Percentiles rank a stretch among this genome's conserved stretches.
These are phyloP conservation scores for Mucor mucedo DNA, from an alignment of 371 early-diverging fungal species.

Conservation along the genomic window DNA sequence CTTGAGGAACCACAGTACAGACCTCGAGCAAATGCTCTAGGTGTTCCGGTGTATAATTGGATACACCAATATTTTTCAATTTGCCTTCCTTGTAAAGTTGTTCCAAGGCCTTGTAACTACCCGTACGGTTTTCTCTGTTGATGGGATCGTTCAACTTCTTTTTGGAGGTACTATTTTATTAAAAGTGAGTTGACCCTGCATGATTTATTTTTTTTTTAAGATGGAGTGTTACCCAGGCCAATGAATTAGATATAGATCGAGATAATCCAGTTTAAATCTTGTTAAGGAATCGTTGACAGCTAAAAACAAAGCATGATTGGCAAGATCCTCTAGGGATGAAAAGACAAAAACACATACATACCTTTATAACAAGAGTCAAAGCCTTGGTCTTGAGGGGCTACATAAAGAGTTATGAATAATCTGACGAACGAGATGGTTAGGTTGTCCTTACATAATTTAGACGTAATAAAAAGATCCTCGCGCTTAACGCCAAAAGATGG, in stretches of 20 bases:
- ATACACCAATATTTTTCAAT: slow-evolving; percentile 69
- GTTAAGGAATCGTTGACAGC: slow-evolving; percentile 64
- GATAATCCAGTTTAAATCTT: slow-evolving; percentile 69
- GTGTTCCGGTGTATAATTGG: slow-evolving; percentile 74
- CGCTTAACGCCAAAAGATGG: slow-evolving; percentile 62
- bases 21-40: slow-evolving; percentile 61
- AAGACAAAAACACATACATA: slow-evolving; percentile 10
- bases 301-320: background rate
- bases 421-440: no score
- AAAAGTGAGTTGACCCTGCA: background rate
- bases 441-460: slow-evolving; percentile 87
- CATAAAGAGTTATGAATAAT: background rate
- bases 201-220: background rate
- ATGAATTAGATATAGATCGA: slow-evolving; percentile 86
- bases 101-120: slow-evolving; percentile 67
- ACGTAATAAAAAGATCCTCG: slow-evolving; percentile 92
- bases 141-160: slow-evolving; percentile 38
- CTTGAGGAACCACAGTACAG: slow-evolving; percentile 69
- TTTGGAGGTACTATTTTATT: slow-evolving; percentile 35
- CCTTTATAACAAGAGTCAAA: slow-evolving; percentile 67
- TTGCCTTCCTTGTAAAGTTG: slow-evolving; percentile 57
- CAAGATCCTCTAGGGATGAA: background rate
- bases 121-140: slow-evolving; percentile 63
- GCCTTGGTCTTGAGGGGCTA: slow-evolving; percentile 85
- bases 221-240: slow-evolving; percentile 42